Conservation (phyloP, 2,329 filamentous ascomycete genomes). For the Colletotrichum sp. region DNA sequence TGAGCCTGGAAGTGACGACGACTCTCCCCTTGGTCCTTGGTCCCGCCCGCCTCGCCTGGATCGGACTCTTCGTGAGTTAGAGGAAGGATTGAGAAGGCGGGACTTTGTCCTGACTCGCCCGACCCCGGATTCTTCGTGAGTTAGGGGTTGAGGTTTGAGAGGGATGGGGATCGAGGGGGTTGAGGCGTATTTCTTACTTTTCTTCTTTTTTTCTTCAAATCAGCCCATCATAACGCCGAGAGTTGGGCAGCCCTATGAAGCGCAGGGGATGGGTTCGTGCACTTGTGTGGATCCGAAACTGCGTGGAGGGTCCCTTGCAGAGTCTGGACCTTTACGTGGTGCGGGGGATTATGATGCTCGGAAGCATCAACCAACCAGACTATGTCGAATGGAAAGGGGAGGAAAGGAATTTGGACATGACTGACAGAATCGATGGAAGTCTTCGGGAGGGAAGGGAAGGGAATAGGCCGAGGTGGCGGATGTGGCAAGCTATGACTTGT, state of each 20-base stretch:
- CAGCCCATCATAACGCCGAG: conserved; percentile 40
- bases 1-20: conserved; percentile 24
- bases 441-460: background rate
- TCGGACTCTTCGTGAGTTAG: conserved; percentile 12
- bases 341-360: conserved; percentile 18
- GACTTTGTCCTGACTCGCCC: background rate
- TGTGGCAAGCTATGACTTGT: background rate
- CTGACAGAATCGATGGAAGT: background rate
- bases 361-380: conserved; percentile 26
- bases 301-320: conserved; percentile 22
- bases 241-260: conserved; percentile 35
- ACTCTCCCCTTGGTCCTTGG: background rate
- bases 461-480: background rate
- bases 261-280: conserved; percentile 19
- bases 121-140: conserved; percentile 9
- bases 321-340: conserved; percentile 24
- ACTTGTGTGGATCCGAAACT: conserved; percentile 9
- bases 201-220: conserved; percentile 13
- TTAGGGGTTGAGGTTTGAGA: conserved; percentile 1
- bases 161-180: background rate
- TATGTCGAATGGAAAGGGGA: background rate
- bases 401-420: background rate
- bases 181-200: background rate
- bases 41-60: conserved; percentile 7
- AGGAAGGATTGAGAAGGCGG: conserved; percentile 12